Conservation (phyloP, 139 green algal genomes). For the Marvania coccoides region DNA sequence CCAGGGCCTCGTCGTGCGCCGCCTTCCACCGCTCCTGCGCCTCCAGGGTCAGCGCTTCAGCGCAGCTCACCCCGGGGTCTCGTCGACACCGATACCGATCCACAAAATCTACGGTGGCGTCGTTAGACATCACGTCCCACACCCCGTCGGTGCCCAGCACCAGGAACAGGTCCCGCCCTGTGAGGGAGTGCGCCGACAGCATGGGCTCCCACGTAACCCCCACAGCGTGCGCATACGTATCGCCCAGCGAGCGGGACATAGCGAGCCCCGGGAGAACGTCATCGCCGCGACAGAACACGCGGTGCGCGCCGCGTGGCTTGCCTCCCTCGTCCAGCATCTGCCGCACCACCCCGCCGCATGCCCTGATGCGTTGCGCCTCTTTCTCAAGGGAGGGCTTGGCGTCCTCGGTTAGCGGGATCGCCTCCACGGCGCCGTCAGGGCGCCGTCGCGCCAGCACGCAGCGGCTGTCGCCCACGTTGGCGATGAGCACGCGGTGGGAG, state of each 20-base stretch:
- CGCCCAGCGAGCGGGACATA: conserved; percentile 46
- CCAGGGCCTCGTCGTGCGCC: conserved; percentile 10
- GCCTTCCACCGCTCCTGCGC: conserved; percentile 42
- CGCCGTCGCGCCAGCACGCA: conserved; percentile 15
- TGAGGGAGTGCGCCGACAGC: conserved; percentile 10
- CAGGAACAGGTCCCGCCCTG: conserved; percentile 38
- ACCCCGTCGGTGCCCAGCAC: conserved; percentile 59
- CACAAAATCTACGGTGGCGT: conserved; percentile 40
- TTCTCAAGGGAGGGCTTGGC: conserved; percentile 30
- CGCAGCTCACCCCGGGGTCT: conserved; percentile 3
- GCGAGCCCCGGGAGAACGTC: conserved; percentile 21
- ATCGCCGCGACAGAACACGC: conserved; percentile 15
- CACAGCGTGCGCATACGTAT: conserved; percentile 21
- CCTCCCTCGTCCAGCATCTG: conserved; percentile 12
- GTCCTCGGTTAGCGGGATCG: conserved; percentile 35
- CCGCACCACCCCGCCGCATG: conserved; percentile 15
- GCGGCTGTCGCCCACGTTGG: conserved; percentile 23
- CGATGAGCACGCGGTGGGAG: conserved; percentile 5
- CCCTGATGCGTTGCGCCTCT: conserved; percentile 33
- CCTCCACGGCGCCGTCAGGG: background rate
- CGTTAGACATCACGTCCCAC: conserved; percentile 54
- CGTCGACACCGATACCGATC: conserved; percentile 14
- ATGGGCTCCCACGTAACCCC: conserved; percentile 14
- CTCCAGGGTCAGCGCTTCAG: conserved; percentile 36
- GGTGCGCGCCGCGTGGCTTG: conserved; percentile 4